phyloP scores from a whole-genome alignment of 257 asterid genomes.

The Solanum virginianum region DNA sequence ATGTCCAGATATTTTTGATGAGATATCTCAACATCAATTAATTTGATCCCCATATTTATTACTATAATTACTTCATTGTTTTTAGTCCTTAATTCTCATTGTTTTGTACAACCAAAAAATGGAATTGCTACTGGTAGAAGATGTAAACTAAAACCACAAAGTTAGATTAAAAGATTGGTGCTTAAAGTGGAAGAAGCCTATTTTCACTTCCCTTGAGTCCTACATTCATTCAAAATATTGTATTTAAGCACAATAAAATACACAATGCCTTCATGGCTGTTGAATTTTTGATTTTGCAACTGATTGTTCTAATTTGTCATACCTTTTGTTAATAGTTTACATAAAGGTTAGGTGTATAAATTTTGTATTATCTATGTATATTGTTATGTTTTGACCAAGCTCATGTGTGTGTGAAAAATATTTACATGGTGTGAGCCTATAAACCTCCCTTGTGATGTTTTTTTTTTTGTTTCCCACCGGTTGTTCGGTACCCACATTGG shows the following conservation, averaged over 20 bases:
- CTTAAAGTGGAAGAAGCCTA: neutral
- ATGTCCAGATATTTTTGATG: conserved; percentile 17
- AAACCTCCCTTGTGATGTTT: neutral
- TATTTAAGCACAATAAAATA: neutral
- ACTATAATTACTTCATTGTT: neutral
- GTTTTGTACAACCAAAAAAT: neutral
- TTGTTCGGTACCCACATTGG: no score
- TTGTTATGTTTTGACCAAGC: neutral
- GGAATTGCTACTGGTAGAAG: neutral
- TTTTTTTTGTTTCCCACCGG: no score
- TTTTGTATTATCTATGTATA: neutral
- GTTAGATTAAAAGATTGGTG: neutral
- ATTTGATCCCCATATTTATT: neutral
- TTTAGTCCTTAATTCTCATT: neutral
- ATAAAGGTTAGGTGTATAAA: neutral
- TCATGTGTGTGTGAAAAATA: neutral
- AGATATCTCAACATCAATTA: neutral
- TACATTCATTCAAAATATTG: neutral
- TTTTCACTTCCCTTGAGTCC: neutral
- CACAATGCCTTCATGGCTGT: neutral
- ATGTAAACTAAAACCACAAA: neutral
- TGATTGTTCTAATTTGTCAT: neutral
- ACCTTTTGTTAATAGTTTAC: neutral
- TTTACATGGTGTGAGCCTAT: neutral
- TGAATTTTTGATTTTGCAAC: neutral